phyloP scores from a whole-genome alignment of 2,329 filamentous ascomycete species.

The Chaetomium strumarium region DNA sequence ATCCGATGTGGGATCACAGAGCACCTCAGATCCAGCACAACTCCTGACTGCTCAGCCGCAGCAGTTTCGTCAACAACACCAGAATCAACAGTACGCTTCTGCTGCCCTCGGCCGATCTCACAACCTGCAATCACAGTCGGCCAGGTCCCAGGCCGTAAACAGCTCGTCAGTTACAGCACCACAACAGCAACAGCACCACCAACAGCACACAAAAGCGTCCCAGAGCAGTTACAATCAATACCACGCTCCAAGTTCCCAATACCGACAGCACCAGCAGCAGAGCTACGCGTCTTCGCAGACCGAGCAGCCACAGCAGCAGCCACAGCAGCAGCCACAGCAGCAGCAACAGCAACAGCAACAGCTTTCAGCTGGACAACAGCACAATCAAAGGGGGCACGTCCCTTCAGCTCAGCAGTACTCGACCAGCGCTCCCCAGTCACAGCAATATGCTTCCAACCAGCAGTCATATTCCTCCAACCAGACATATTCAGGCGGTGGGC shows the following conservation, averaged over 20 bases:
- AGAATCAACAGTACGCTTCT: slow-evolving; percentile 19
- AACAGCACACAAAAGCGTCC: slow-evolving; percentile 21
- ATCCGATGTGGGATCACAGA: slow-evolving; percentile 16
- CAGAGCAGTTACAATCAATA: slow-evolving; percentile 21
- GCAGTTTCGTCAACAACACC: slow-evolving; percentile 22
- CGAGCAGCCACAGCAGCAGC: slow-evolving; percentile 24
- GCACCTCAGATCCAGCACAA: slow-evolving; percentile 12
- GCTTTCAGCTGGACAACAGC: slow-evolving; percentile 16
- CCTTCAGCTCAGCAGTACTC: slow-evolving; percentile 20
- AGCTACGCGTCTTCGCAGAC: slow-evolving; percentile 15
- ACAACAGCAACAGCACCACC: neutral
- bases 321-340: slow-evolving; percentile 10
- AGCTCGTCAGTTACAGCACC: slow-evolving; percentile 11
- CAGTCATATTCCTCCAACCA: slow-evolving; percentile 20
- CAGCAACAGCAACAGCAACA: slow-evolving; percentile 19
- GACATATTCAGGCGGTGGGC: slow-evolving; percentile 14
- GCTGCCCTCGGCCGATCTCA: slow-evolving; percentile 19
- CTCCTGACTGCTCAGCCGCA: slow-evolving; percentile 17
- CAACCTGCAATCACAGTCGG: slow-evolving; percentile 19
- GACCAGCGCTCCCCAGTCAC: slow-evolving; percentile 16
- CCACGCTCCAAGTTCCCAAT: slow-evolving; percentile 11
- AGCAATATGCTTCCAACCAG: slow-evolving; percentile 21
- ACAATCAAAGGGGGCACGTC: slow-evolving; percentile 9
- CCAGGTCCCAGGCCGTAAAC: slow-evolving; percentile 20
- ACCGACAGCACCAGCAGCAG: slow-evolving; percentile 22